Evolutionary conservation across 2,329 filamentous ascomycete species (phyloP).

Genomic region (Neospermospora avenae): DNA sequence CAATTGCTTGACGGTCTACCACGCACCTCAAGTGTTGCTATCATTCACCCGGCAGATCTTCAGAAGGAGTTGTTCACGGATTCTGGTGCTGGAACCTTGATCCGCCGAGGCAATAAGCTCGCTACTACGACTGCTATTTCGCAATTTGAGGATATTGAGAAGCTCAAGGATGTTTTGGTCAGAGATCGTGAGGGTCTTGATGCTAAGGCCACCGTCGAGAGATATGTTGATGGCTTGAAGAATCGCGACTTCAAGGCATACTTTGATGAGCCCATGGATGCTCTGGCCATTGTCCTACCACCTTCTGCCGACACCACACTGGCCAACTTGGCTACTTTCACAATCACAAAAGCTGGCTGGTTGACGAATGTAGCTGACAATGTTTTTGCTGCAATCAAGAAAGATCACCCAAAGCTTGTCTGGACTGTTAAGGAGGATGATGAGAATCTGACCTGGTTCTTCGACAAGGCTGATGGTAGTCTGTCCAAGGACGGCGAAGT

Average conservation of each 20-base stretch:
- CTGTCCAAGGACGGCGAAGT: slow-evolving; percentile 82
- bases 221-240: slow-evolving; percentile 77
- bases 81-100: slow-evolving; percentile 88
- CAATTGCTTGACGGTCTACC: slow-evolving; percentile 86
- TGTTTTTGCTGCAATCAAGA: slow-evolving; percentile 88
- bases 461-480: slow-evolving; percentile 93
- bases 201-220: slow-evolving; percentile 77
- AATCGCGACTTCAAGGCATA: slow-evolving; percentile 84
- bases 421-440: slow-evolving; percentile 98
- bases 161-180: slow-evolving; percentile 78
- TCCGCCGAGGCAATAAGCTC: slow-evolving; percentile 88
- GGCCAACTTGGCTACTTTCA: slow-evolving; percentile 84
- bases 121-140: slow-evolving; percentile 67
- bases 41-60: slow-evolving; percentile 92
- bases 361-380: slow-evolving; percentile 93
- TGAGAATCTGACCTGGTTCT: slow-evolving; percentile 97
- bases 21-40: slow-evolving; percentile 89
- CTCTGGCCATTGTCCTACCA: slow-evolving; percentile 83
- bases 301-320: slow-evolving; percentile 62
- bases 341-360: slow-evolving; percentile 93
- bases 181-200: slow-evolving; percentile 80
- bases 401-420: slow-evolving; percentile 84
- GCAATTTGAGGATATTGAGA: slow-evolving; percentile 72
- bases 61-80: slow-evolving; percentile 98
- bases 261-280: slow-evolving; percentile 92